phyloP scores from a whole-genome alignment of 139 green algal species.

The Coelastrella sp. region DNA sequence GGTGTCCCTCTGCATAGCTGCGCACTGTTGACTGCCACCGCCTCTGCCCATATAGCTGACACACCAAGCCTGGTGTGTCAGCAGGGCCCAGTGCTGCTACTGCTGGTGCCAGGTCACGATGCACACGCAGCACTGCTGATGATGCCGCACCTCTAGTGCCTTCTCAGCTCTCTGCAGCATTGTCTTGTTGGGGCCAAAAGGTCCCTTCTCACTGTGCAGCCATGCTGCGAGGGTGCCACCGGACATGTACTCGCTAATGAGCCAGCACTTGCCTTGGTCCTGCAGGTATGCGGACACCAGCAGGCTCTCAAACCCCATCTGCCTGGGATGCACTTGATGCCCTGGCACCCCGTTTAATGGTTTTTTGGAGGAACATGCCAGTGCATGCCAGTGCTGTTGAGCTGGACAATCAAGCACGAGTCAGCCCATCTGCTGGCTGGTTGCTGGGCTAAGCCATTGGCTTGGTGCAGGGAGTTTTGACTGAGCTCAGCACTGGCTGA shows the following conservation, averaged over 20 bases:
- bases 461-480: too few relatives aligned
- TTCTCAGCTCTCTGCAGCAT: conserved; percentile 69
- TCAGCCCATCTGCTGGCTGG: too few relatives aligned
- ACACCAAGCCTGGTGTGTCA: background rate
- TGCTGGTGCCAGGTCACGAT: too few relatives aligned
- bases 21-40: too few relatives aligned
- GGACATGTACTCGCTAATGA: conserved; percentile 88
- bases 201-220: conserved; percentile 49
- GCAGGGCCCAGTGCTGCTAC: background rate
- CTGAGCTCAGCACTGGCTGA: too few relatives aligned
- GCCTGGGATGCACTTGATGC: conserved; percentile 54
- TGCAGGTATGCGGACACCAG: conserved; percentile 24
- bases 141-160: conserved; percentile 59
- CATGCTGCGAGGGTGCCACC: conserved; percentile 67
- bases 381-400: too few relatives aligned
- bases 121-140: background rate
- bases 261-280: conserved; percentile 71
- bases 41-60: too few relatives aligned
- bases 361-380: too few relatives aligned
- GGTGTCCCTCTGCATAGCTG: too few relatives aligned
- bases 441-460: too few relatives aligned
- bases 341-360: conserved; percentile 45
- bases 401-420: too few relatives aligned
- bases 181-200: conserved; percentile 44
- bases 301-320: conserved; percentile 62